Base-by-base conservation (phyloP, 176 grass and related monocot species). In the Rhipidocladum racemiflorum region DNA sequence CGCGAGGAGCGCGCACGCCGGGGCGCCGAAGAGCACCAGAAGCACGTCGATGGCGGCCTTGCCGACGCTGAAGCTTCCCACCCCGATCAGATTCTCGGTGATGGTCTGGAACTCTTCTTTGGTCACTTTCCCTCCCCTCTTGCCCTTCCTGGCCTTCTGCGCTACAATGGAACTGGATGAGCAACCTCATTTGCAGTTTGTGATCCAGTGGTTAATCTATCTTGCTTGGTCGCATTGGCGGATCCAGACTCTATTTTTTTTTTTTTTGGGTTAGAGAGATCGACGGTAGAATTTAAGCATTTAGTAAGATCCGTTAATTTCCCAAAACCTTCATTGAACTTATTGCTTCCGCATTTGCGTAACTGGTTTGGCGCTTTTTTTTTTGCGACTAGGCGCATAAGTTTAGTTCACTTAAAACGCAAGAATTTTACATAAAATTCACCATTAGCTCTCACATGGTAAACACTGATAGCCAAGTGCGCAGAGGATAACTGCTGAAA, bases 21-120 rank as follows among this genome's bases (percentile, higher is more conserved):
- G 94, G 61, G 46, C 12, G 23, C 89, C 91, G 44, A 90, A 92
- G 72, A 97, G 63, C 38, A 83, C 80, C 48, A 76, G 4, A 20
- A 97, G 75, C 42, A 79, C 50, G 36, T 92, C 45, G 2, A 82
- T 0, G 74, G 85, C 72, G 12, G 59, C 74, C 29, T 55, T 80
- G 69, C 91, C 94, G 20, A 90, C 28, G 34, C 62, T 68, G 32
- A 97, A 86, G 48, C 60, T 88, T 24, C 85, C 67, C n/a, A 85
- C 0, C 12, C 29, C 82, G 9, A 97, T 4, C 27, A 91, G 1
- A 0, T 8, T 17, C 21, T 9, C 61, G 4, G 85, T 60, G 71
- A 94, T 75, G 0, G 23, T 35, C 0, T 20, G 42, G 59, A 89
- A 92, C 1, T 90, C 23, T 0, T 66, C 10, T 36, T 9, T 56